Conservation (phyloP, 441 rosid genomes). For the Rhodomyrtus psidioides region DNA sequence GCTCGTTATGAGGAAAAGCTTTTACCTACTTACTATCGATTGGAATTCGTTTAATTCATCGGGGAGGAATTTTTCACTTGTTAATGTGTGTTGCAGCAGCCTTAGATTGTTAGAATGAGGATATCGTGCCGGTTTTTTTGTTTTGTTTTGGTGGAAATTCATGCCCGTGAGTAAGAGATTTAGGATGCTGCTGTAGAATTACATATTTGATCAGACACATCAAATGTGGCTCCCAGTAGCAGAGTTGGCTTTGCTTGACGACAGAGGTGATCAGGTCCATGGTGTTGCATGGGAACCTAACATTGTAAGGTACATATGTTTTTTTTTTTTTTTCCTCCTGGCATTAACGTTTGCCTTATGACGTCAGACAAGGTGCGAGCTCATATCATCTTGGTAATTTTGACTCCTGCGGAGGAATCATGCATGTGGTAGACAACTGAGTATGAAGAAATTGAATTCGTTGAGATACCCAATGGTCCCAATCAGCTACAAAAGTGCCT, state of each 20-base stretch:
- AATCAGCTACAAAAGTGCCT: not conserved
- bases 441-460: not conserved
- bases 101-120: not conserved
- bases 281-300: conserved; percentile 89
- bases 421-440: not conserved
- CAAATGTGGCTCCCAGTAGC: conserved; percentile 93
- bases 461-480: not conserved
- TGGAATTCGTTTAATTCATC: not conserved
- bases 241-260: conserved; percentile 71
- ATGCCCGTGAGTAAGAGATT: not conserved
- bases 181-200: not conserved
- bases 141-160: not conserved
- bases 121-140: not conserved
- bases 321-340: too few species aligned
- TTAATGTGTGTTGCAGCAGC: not conserved
- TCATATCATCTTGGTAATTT: not conserved
- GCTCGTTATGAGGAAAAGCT: not conserved
- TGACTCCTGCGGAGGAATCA: not conserved
- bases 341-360: not conserved
- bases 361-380: not conserved
- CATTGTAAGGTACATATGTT: conserved; percentile 58
- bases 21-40: not conserved
- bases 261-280: conserved; percentile 62
- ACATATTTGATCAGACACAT: conserved; percentile 58
- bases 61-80: not conserved